These are phyloP conservation scores for Theileria orientalis DNA, from an alignment of 169 alveolate genomes.

Conservation along the genomic window DNA sequence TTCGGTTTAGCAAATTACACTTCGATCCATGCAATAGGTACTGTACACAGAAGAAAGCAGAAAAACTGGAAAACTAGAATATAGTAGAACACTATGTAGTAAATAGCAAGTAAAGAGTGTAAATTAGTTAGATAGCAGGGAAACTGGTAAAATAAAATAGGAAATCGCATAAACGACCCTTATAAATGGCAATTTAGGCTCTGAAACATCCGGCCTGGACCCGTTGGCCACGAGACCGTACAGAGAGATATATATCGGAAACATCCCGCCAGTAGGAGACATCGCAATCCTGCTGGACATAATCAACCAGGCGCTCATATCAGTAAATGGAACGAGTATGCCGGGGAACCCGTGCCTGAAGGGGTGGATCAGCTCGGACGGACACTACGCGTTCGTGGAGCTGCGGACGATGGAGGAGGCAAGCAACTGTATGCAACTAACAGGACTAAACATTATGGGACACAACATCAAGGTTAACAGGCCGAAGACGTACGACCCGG, in stretches of 20 bases:
- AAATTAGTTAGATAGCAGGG: too few species aligned
- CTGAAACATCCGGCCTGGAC: conserved; percentile 11
- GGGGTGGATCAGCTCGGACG: conserved; percentile 93
- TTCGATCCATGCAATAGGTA: background rate
- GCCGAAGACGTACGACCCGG: conserved; percentile 58
- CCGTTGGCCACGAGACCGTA: conserved; percentile 52
- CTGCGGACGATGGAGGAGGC: conserved; percentile 94
- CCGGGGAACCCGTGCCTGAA: conserved; percentile 82
- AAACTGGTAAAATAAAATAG: too few species aligned
- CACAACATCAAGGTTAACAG: conserved; percentile 39
- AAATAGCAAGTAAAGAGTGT: too few species aligned
- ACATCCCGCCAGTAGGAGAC: conserved; percentile 77
- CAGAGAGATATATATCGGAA: conserved; percentile 82
- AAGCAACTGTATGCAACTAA: conserved; percentile 77
- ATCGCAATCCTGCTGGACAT: conserved; percentile 79
- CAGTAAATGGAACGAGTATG: conserved; percentile 72
- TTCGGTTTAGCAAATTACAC: conserved; percentile 6
- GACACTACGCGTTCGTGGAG: conserved; percentile 93
- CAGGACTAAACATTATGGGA: conserved; percentile 70
- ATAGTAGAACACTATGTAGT: too few species aligned
- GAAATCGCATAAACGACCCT: background rate
- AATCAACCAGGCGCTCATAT: conserved; percentile 75
- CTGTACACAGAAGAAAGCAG: too few species aligned
- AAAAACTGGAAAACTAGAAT: too few species aligned
- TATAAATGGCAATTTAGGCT: background rate